Conservation (phyloP, 108 stramenopile genomes). For the Nitzschia putrida region DNA sequence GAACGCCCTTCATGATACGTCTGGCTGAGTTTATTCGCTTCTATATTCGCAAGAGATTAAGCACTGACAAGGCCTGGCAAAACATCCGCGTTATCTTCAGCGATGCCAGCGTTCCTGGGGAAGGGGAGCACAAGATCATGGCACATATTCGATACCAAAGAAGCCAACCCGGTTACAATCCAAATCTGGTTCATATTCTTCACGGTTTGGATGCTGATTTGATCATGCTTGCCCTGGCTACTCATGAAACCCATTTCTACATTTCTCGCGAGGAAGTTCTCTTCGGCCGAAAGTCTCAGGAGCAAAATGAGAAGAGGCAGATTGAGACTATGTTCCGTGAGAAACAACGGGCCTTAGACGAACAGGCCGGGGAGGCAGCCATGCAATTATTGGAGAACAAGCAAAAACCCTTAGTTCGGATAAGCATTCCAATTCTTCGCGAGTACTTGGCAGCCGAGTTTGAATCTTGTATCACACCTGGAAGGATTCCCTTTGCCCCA, state of each 20-base stretch:
- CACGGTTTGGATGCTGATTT: slow-evolving; percentile 99
- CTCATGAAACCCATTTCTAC: slow-evolving; percentile 97
- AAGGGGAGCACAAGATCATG: slow-evolving; percentile 99
- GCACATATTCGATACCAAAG: slow-evolving; percentile 89
- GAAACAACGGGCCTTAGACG: slow-evolving; percentile 71
- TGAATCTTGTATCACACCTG: slow-evolving; percentile 41
- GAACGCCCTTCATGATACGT: slow-evolving; percentile 96
- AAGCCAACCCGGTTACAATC: slow-evolving; percentile 93
- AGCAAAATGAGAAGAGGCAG: slow-evolving; percentile 64
- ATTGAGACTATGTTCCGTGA: slow-evolving; percentile 71
- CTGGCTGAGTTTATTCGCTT: slow-evolving; percentile 86
- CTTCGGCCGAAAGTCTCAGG: slow-evolving; percentile 78
- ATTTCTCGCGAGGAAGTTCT: slow-evolving; percentile 94
- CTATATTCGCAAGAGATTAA: slow-evolving; percentile 88
- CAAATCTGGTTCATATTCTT: slow-evolving; percentile 93
- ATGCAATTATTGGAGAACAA: slow-evolving; percentile 80
- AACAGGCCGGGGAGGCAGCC: slow-evolving; percentile 69
- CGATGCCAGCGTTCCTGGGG: slow-evolving; percentile 95
- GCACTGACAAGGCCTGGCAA: slow-evolving; percentile 91
- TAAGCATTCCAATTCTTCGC: slow-evolving; percentile 89
- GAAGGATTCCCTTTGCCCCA: slow-evolving; percentile 56
- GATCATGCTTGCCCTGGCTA: slow-evolving; percentile 98
- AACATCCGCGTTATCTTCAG: slow-evolving; percentile 89
- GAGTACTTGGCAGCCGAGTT: slow-evolving; percentile 95
- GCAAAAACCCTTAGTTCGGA: slow-evolving; percentile 73